Evolutionary conservation across 768 basidiomycete species (phyloP).

Genomic region (Russula olivacea): DNA sequence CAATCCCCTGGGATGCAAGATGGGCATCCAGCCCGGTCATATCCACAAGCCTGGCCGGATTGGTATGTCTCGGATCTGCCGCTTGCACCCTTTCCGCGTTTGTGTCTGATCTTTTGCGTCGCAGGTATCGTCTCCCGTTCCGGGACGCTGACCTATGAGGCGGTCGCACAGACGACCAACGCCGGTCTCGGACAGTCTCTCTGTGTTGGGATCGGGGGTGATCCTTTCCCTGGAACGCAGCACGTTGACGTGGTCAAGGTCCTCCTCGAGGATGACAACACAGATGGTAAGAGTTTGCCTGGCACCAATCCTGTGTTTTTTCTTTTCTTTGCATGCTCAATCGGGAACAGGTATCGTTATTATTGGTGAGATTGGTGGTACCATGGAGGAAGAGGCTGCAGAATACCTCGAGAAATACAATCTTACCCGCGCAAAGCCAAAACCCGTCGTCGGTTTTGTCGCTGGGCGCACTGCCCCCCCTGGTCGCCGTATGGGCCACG

Average conservation of each 20-base stretch:
- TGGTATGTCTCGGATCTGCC: constrained; percentile 43
- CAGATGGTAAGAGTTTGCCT: constrained; percentile 59
- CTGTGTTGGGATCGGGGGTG: constrained; percentile 96
- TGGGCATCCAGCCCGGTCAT: constrained; percentile 97
- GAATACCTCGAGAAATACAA: constrained; percentile 93
- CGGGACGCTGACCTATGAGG: constrained; percentile 96
- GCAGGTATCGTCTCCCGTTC: constrained; percentile 91
- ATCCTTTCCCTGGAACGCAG: constrained; percentile 94
- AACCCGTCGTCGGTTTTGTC: constrained; percentile 97
- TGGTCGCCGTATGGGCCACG: constrained; percentile 96
- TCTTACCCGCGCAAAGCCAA: constrained; percentile 77
- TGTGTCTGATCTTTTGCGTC: background rate
- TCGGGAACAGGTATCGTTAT: constrained; percentile 74
- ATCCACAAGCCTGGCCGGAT: constrained; percentile 97
- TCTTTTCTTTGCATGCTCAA: constrained; percentile 18
- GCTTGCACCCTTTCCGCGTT: background rate
- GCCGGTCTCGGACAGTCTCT: constrained; percentile 96
- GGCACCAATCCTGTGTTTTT: background rate
- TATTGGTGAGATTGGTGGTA: constrained; percentile 98
- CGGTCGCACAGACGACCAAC: constrained; percentile 93
- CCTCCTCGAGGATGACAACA: constrained; percentile 90
- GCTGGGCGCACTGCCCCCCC: constrained; percentile 97
- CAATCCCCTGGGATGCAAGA: constrained; percentile 96
- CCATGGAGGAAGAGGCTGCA: constrained; percentile 99
- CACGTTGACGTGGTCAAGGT: constrained; percentile 95